These are phyloP conservation scores for Hygrocybe coccinea DNA, from an alignment of 768 basidiomycete genomes.

Conservation along the genomic window DNA sequence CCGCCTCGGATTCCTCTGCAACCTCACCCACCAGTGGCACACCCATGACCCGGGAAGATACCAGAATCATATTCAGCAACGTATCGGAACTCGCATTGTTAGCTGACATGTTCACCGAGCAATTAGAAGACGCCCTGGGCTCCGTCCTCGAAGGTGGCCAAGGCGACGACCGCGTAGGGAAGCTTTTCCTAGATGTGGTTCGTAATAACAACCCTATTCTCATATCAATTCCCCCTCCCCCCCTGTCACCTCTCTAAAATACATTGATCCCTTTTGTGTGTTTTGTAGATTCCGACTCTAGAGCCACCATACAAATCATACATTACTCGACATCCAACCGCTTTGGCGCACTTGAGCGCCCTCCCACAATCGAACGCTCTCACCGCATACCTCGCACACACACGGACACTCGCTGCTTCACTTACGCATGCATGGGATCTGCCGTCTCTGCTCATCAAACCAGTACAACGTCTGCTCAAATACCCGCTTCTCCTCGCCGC, in stretches of 20 bases:
- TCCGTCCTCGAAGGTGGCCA: conserved; percentile 54
- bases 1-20: conserved; percentile 46
- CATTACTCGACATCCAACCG: conserved; percentile 73
- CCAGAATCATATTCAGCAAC: conserved; percentile 70
- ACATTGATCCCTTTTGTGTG: no score
- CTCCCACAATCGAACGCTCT: conserved; percentile 58
- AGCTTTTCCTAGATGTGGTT: conserved; percentile 65
- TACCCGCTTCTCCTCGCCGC: conserved; percentile 82
- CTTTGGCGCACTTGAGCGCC: conserved; percentile 63
- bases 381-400: conserved; percentile 59
- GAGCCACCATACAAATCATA: conserved; percentile 73
- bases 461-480: conserved; percentile 92
- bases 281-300: conserved; percentile 62
- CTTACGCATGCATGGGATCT: conserved; percentile 91
- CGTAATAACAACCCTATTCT: no score
- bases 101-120: conserved; percentile 59
- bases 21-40: conserved; percentile 31
- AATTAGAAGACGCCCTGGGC: conserved; percentile 64
- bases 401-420: conserved; percentile 59
- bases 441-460: conserved; percentile 91
- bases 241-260: no score
- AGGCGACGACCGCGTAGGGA: conserved; percentile 68
- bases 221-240: no score
- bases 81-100: conserved; percentile 70
- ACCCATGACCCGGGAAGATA: conserved; percentile 70